Evolutionary conservation across 176 grass and related monocot species (phyloP), one percentile per base, ranked within the genome.

Genomic region (Areca catechu): DNA sequence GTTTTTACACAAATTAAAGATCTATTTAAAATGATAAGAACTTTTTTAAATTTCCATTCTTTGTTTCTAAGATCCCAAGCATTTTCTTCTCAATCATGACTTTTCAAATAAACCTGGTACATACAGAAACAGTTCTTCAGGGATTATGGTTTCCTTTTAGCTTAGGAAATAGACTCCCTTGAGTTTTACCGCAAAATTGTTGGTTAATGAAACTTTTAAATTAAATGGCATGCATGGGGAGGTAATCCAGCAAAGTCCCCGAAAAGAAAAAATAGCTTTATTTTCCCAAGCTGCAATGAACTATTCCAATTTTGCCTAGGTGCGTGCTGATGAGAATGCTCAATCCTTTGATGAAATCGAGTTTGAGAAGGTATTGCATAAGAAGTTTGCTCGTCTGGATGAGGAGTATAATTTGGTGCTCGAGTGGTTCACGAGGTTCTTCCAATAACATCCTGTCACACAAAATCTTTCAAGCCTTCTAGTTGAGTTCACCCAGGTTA

Each of bases 231-330:
- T 86, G 86, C 88, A 4, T 96, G 92, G 86, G 83, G 79, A 18
- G 86, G 92, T 43, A 96, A 96, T 70, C 92, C 92, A 65, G 86
- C 86, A 6, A 91, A 96, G 64, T 90, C 88, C 43, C 63, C 91
- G 49, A 88, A 86, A 85, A 58, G 83, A 96, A 69, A 86, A 96
- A 76, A 85, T 85, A 3, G 54, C 65, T 7, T 91, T 86, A 49
- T 90, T 96, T 5, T 22, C 83, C 19, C 76, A 96, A 22, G 90
- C 92, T 20, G 83, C 92, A 25, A 79, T 56, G 16, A 91, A 85
- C 72, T 88, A 91, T 62, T 62, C 79, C 57, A 96, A 90, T 66
- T 74, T 90, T 66, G 75, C 92, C 21, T 83, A 82, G 56, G 92
- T 96, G n/a, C 92, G 88, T 22, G 86, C 83, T 51, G 76, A 83